phyloP scores from a whole-genome alignment of 306 rosid genomes.

The Rosa lucieae region DNA sequence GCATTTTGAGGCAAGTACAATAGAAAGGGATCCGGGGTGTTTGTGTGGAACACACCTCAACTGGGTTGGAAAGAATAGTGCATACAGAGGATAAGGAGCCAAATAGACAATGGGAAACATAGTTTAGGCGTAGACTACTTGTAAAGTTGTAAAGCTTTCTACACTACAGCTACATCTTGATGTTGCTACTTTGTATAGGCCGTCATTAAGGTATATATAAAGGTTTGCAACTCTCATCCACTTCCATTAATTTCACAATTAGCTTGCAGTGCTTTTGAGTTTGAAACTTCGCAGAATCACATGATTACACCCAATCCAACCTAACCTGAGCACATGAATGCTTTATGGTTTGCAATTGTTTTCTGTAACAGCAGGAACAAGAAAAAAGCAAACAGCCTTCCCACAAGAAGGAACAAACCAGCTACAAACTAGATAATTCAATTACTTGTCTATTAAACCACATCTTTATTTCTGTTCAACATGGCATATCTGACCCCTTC shows the following conservation, averaged over 20 bases:
- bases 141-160: conserved; percentile 26
- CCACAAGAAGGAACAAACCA: too few species aligned
- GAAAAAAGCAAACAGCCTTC: not conserved
- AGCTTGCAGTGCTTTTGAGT: not conserved
- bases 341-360: not conserved
- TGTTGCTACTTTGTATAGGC: conserved; percentile 8
- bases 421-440: not conserved
- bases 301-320: not conserved
- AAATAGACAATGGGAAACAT: conserved; percentile 6
- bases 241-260: not conserved
- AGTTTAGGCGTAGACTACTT: conserved; percentile 16
- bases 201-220: not conserved
- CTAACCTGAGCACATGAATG: not conserved
- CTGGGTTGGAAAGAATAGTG: not conserved
- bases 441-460: not conserved
- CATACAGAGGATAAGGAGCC: not conserved
- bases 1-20: not conserved
- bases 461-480: not conserved
- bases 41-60: conserved; percentile 10
- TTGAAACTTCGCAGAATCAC: not conserved
- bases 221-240: not conserved
- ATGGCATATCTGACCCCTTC: too few species aligned
- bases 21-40: not conserved
- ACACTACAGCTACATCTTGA: not conserved
- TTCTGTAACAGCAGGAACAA: not conserved